Percentiles rank a stretch among this genome's conserved stretches.
Conservation (phyloP, 768 basidiomycete species). For the Leccinellum albellum region DNA sequence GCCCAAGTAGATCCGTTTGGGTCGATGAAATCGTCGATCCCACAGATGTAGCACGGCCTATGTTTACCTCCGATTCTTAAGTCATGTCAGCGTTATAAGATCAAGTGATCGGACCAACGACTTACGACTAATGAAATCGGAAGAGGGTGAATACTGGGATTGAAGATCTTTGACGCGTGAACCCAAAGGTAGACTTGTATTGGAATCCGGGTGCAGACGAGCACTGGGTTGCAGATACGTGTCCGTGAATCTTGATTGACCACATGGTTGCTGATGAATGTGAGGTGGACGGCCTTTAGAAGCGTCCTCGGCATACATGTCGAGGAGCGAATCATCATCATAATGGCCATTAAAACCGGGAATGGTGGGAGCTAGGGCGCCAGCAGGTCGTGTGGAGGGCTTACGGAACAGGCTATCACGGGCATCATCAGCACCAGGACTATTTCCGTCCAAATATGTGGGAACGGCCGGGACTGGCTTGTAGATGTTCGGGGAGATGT, state of each 20-base stretch:
- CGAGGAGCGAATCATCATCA: slow-evolving; percentile 23
- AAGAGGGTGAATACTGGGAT: slow-evolving; percentile 15
- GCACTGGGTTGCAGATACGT: slow-evolving; percentile 6
- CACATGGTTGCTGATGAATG: slow-evolving; percentile 18
- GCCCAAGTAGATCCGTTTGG: slow-evolving; percentile 21
- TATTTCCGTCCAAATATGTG: slow-evolving; percentile 7
- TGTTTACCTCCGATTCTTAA: slow-evolving; percentile 15
- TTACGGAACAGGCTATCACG: slow-evolving; percentile 20
- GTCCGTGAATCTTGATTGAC: slow-evolving; percentile 21
- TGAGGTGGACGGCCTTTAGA: slow-evolving; percentile 14
- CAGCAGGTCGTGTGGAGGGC: slow-evolving; percentile 27
- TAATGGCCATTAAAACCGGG: slow-evolving; percentile 21
- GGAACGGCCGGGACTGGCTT: slow-evolving; percentile 32
- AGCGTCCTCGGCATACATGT: slow-evolving; percentile 23
- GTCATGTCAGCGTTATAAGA: slow-evolving; percentile 1
- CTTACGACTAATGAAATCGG: slow-evolving; percentile 24
- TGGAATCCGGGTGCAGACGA: slow-evolving; percentile 15
- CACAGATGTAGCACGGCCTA: slow-evolving; percentile 28
- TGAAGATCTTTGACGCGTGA: slow-evolving; percentile 21
- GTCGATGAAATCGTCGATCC: slow-evolving; percentile 29
- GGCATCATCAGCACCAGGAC: slow-evolving; percentile 14
- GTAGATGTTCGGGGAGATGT: slow-evolving; percentile 22
- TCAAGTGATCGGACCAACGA: background rate
- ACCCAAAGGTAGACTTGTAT: slow-evolving; percentile 3
- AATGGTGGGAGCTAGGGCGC: slow-evolving; percentile 25